Base-by-base conservation (phyloP, 768 basidiomycete genomes). In the Podaxis sp. region DNA sequence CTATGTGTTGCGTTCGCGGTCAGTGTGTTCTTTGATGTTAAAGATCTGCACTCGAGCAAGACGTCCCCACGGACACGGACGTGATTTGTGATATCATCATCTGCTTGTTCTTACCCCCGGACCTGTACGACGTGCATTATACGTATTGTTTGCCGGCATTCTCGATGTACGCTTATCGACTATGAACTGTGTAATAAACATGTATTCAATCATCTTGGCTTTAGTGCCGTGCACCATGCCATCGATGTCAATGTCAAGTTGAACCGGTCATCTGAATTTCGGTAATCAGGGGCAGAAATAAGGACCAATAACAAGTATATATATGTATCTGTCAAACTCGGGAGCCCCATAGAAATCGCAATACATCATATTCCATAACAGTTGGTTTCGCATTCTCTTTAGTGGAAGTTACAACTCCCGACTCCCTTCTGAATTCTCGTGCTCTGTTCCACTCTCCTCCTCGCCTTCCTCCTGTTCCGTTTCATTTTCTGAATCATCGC, bases 1-100 rank as follows among this genome's bases (percentile, higher is more conserved):
- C 72, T 89, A 13, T 79, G 77, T 56, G 68, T 89, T 49, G 72
- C 80, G 1, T 91, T 88, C 68, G 79, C 78, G 10, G 66, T 86
- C 28, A 85, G 82, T 67, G 71, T 79, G 20, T 89, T 86, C 71
- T 88, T 89, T 70, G 85, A 84, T 62, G 80, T 89, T 56, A 86
- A 88, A 71, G 88, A 89, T 72, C 68, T 90, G 38, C 76, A 82
- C 65, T 76, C 80, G 24, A 88, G 87, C 73, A 85, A 83, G 66
- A 73, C 75, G 37, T 87, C 85, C 12, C 89, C 88, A 63, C 80
- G 88, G 75, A 88, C 87, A 58, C 72, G 78, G 69, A 62, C 59
- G 41, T 68, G 28, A 57, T 41, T 33, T 10, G 0, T 36, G 30
- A 41, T 46, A 48, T 48, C 8, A 17, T 20, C 17, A 49, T 36